Conservation (phyloP, 163 green algal species). For the Volvox carteri region DNA sequence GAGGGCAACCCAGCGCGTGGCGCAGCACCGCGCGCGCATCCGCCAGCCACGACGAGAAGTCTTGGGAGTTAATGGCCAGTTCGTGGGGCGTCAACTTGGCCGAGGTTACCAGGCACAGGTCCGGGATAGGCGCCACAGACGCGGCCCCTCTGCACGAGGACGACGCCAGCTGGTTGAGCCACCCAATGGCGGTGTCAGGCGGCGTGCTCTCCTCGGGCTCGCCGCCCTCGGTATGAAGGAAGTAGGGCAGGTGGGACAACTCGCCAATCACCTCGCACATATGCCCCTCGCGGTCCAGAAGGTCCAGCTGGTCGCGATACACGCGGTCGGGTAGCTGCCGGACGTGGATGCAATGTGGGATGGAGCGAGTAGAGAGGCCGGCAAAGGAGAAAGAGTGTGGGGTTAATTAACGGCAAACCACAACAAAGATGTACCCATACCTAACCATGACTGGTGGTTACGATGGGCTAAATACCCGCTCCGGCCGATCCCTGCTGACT, state of each 20-base stretch:
- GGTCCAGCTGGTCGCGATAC: conserved; percentile 52
- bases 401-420: too few relatives aligned
- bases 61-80: conserved; percentile 55
- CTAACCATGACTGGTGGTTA: too few relatives aligned
- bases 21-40: conserved; percentile 55
- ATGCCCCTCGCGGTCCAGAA: conserved; percentile 43
- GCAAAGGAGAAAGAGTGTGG: too few relatives aligned
- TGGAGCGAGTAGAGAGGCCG: too few relatives aligned
- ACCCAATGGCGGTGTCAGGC: conserved; percentile 48
- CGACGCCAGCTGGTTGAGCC: conserved; percentile 54
- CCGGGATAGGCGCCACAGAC: background rate
- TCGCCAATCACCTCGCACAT: conserved; percentile 67
- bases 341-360: too few relatives aligned
- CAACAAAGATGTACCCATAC: too few relatives aligned
- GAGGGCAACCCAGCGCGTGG: conserved; percentile 52
- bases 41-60: conserved; percentile 59
- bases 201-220: conserved; percentile 23
- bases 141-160: conserved; percentile 9
- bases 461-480: too few relatives aligned
- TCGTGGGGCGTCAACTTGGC: conserved; percentile 59
- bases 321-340: conserved; percentile 35
- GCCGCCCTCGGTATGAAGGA: conserved; percentile 20
- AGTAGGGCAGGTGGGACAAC: conserved; percentile 46
- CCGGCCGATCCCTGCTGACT: too few relatives aligned
- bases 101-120: conserved; percentile 21